Conservation (phyloP, 2,329 filamentous ascomycete species). For the Trichoderma guizhouense region DNA sequence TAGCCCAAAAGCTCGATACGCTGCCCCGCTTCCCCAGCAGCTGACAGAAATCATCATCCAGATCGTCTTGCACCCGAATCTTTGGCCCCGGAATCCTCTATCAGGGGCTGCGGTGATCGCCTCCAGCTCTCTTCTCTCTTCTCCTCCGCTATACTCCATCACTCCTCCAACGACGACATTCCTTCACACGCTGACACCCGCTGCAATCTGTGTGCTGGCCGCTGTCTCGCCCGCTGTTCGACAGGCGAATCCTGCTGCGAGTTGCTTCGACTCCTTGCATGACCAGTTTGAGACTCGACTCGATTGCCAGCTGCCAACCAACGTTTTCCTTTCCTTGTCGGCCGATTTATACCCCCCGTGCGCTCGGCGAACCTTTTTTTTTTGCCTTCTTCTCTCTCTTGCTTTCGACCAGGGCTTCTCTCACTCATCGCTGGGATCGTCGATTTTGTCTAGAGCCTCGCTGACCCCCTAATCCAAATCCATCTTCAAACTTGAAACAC, state of each 20-base stretch:
- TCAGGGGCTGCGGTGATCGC: conserved; percentile 13
- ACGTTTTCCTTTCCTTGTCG: neutral
- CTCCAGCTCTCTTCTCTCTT: neutral
- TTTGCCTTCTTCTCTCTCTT: neutral
- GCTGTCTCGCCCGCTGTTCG: neutral
- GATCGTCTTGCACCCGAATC: neutral
- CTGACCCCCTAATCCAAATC: neutral
- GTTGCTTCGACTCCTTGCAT: neutral
- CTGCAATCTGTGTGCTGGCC: neutral
- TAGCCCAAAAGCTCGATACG: neutral
- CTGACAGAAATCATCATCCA: conserved; percentile 10
- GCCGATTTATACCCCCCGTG: neutral
- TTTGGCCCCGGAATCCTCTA: neutral
- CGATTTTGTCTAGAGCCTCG: neutral
- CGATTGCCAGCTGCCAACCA: neutral
- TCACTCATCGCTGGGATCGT: neutral
- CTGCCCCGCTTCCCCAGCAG: conserved; percentile 18
- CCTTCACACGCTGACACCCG: neutral
- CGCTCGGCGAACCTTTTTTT: neutral
- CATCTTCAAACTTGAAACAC: conserved; percentile 1
- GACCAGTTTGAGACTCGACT: neutral
- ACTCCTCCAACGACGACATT: neutral
- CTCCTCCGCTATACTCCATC: neutral
- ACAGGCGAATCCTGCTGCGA: neutral
- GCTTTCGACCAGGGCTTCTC: neutral